Evolutionary conservation across 768 basidiomycete species (phyloP).

Genomic region (Kwoniella pini): DNA sequence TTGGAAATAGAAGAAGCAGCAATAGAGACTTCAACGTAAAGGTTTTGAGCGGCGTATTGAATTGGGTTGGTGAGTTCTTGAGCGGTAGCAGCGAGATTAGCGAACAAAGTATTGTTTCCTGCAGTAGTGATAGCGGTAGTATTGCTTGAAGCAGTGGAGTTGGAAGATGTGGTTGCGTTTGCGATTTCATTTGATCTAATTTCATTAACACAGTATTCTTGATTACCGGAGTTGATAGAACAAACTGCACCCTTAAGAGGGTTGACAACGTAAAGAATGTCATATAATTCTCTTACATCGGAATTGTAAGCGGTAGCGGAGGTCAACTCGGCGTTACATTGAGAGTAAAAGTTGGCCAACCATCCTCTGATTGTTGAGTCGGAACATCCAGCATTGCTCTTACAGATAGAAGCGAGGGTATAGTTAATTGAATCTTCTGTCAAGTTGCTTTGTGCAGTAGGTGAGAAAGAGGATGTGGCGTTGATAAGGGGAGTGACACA

Average conservation of each 20-base stretch:
- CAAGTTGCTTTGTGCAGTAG: slow-evolving; percentile 54
- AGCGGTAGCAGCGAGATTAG: slow-evolving; percentile 22
- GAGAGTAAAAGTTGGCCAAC: slow-evolving; percentile 69
- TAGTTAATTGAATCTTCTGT: slow-evolving; percentile 55
- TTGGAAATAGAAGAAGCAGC: slow-evolving; percentile 30
- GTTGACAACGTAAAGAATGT: slow-evolving; percentile 69
- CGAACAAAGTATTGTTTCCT: slow-evolving; percentile 15
- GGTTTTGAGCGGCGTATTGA: slow-evolving; percentile 42
- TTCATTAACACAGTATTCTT: slow-evolving; percentile 66
- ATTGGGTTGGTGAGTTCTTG: slow-evolving; percentile 34
- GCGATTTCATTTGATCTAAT: slow-evolving; percentile 51
- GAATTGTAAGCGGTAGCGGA: slow-evolving; percentile 47
- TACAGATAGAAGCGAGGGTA: slow-evolving; percentile 62
- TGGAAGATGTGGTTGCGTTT: slow-evolving; percentile 18
- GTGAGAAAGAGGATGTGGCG: slow-evolving; percentile 63
- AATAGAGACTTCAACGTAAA: slow-evolving; percentile 27
- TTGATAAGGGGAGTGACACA: slow-evolving; percentile 57
- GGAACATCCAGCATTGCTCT: slow-evolving; percentile 56
- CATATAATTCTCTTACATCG: slow-evolving; percentile 69
- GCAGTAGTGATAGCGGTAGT: slow-evolving; percentile 24
- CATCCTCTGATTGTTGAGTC: slow-evolving; percentile 62
- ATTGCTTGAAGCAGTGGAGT: slow-evolving; percentile 59
- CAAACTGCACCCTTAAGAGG: slow-evolving; percentile 73
- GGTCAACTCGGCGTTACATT: slow-evolving; percentile 73
- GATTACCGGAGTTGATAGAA: slow-evolving; percentile 68